phyloP scores from a whole-genome alignment of 768 basidiomycete species.

The Boletus edulis region DNA sequence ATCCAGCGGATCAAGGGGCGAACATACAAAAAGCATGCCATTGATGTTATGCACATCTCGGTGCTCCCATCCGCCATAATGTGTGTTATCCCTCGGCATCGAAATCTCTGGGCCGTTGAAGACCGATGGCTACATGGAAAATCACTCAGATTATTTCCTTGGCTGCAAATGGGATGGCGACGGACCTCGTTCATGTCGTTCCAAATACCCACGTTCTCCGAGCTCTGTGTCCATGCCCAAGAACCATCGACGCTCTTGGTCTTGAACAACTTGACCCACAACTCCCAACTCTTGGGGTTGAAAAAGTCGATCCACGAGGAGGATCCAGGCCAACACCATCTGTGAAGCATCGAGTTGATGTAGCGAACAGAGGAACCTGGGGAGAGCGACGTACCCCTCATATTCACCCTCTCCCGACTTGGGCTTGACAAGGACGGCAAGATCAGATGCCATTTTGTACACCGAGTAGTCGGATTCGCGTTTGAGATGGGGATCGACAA shows the following conservation, averaged over 20 bases:
- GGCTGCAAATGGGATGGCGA: neutral
- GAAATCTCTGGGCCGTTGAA: conserved; percentile 98
- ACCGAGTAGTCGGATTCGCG: conserved; percentile 75
- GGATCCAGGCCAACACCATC: conserved; percentile 97
- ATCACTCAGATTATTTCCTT: neutral
- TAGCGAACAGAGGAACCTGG: neutral
- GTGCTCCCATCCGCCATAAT: conserved; percentile 96
- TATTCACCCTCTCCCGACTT: conserved; percentile 80
- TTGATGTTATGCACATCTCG: conserved; percentile 97
- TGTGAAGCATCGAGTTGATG: neutral
- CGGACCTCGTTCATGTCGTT: conserved; percentile 99
- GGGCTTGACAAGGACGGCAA: conserved; percentile 79
- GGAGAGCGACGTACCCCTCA: conserved; percentile 54
- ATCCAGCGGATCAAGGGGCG: neutral
- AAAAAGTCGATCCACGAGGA: conserved; percentile 98
- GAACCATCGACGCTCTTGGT: conserved; percentile 46
- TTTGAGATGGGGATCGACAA: conserved; percentile 96
- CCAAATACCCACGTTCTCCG: conserved; percentile 88
- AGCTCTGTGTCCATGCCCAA: conserved; percentile 82
- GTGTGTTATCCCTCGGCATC: conserved; percentile 72
- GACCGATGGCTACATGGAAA: conserved; percentile 74
- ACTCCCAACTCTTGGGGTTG: conserved; percentile 84
- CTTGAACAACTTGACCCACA: conserved; percentile 89
- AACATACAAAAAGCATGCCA: conserved; percentile 84
- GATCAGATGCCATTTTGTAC: conserved; percentile 80